Percentiles rank a stretch among this genome's conserved stretches.
phyloP scores from a whole-genome alignment of 2,329 filamentous ascomycete species.

The Teratosphaeria gauchensis region DNA sequence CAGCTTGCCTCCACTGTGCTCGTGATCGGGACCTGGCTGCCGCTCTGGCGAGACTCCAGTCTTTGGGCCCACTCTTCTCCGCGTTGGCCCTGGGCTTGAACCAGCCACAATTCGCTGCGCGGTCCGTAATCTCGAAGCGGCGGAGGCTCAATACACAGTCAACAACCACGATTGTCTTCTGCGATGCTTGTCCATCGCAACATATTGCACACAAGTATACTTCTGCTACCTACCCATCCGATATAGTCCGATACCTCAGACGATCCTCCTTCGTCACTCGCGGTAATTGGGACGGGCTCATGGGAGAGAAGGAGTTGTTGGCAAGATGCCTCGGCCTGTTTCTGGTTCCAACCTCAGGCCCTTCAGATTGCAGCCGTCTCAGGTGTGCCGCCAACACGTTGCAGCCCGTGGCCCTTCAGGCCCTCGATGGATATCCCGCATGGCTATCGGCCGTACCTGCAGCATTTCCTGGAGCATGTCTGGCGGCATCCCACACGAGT shows the following conservation, averaged over 20 bases:
- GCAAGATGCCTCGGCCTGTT: background rate
- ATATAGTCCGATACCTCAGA: background rate
- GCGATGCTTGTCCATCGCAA: no score
- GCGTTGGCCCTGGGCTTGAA: background rate
- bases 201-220: no score
- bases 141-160: no score
- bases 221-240: background rate
- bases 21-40: background rate
- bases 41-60: background rate
- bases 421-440: background rate
- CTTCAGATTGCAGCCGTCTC: background rate
- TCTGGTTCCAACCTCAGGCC: background rate
- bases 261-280: background rate
- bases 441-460: background rate
- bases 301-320: background rate
- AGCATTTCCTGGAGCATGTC: background rate
- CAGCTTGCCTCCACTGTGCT: background rate
- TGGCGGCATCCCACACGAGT: background rate
- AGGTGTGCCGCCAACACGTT: background rate
- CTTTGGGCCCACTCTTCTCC: background rate
- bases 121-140: no score
- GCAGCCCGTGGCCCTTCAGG: background rate
- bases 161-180: no score
- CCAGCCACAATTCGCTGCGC: background rate
- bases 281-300: background rate